Evolutionary conservation across 352 stramenopile genomes (phyloP), one percentile per base, ranked within the genome.

Genomic region (Phytophthora hybrid): DNA sequence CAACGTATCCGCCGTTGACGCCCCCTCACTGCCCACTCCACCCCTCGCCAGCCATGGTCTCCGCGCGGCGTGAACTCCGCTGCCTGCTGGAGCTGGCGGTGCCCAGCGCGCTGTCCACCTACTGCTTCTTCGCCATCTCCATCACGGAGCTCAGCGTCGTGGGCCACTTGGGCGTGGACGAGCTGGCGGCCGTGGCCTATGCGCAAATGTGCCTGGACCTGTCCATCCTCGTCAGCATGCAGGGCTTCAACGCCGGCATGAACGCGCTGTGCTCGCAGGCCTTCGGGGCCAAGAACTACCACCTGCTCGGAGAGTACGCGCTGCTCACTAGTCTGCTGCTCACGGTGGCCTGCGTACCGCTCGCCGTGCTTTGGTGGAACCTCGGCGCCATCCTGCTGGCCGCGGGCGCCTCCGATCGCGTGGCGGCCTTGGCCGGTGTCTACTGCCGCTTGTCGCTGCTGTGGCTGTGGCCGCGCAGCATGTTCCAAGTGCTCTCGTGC

Each of bases 241-340:
- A 94, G 61, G 83, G 89, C 47, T 92, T 95, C 60, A 93, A 92
- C 63, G 76, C 86, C 53, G 88, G 88, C 29, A 87, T 95, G 69
- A 96, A 93, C 68, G 73, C 87, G 54, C 83, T 97, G 19, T 93
- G 82, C 68, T 94, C 88, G 52, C 91, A 97, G 63, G 91, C 91
- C 21, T 94, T 95, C 53, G 91, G 91, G 18, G 89, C 90, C 59
- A 90, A 90, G 58, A 96, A 97, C 75, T 94, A 81, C 55, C 73
- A 87, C 16, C 59, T 97, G 21, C 65, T 94, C n/a, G 83, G 78
- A 29, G 78, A 87, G 58, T 94, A 92, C 70, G 78, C 79, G 53
- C 78, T 92, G 76, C 75, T 91, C 65, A 89, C 81, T 55, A 77
- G 71, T 60, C 78, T 91, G 55, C 68, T 87, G 62, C 75, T 92